A percentile compares a stretch with the other conserved stretches of the same genome.
Evolutionary conservation across 2,329 filamentous ascomycete genomes (phyloP).

Genomic region (Monilinia fructicola): DNA sequence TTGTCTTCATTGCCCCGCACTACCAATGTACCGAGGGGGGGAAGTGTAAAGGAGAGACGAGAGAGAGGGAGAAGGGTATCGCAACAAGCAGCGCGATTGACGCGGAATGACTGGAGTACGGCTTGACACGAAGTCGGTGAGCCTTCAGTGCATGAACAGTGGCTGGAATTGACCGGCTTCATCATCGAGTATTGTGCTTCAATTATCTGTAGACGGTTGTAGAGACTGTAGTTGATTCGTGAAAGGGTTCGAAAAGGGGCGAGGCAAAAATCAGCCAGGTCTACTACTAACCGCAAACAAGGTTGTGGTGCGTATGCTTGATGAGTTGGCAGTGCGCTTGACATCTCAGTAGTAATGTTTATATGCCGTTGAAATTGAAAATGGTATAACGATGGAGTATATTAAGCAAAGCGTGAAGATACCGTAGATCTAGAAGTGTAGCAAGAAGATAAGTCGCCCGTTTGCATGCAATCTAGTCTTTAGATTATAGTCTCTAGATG

Average conservation of each 20-base stretch:
- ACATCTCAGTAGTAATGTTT: slow-evolving; percentile 44
- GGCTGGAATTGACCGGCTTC: slow-evolving; percentile 35
- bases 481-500: not conserved
- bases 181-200: slow-evolving; percentile 31
- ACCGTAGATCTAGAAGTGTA: slow-evolving; percentile 24
- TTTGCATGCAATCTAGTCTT: not conserved
- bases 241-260: slow-evolving; percentile 33
- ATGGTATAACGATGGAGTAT: slow-evolving; percentile 41
- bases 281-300: slow-evolving; percentile 39
- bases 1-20: slow-evolving; percentile 37
- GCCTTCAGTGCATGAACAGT: slow-evolving; percentile 41
- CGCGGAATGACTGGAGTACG: slow-evolving; percentile 41
- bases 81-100: slow-evolving; percentile 34
- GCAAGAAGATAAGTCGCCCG: not conserved
- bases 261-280: slow-evolving; percentile 35
- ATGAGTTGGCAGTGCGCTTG: slow-evolving; percentile 46
- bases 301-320: slow-evolving; percentile 49
- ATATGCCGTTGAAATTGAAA: slow-evolving; percentile 48
- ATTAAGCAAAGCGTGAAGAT: slow-evolving; percentile 36
- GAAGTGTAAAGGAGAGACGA: slow-evolving; percentile 2
- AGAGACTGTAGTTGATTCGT: slow-evolving; percentile 20
- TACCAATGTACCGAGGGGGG: slow-evolving; percentile 32
- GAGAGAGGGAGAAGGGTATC: slow-evolving; percentile 1
- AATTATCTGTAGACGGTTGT: slow-evolving; percentile 18
- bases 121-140: slow-evolving; percentile 44